Conservation (phyloP, 1,284 basidiomycete genomes). For the Ceratobasidium sp. region DNA sequence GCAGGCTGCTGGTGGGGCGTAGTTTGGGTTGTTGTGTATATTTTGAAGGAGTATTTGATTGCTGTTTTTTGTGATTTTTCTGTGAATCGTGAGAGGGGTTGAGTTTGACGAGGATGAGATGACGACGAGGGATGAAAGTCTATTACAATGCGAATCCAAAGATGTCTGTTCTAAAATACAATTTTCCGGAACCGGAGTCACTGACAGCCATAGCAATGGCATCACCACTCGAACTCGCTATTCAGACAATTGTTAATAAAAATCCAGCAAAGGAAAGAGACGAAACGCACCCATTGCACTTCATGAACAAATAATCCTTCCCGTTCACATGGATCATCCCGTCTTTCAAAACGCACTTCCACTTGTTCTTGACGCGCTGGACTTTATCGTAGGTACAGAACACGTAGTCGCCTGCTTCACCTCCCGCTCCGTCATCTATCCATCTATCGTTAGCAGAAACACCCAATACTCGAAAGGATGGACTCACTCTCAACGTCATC, state of each 20-base stretch:
- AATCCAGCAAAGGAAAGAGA: background rate
- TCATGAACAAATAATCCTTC: conserved; percentile 96
- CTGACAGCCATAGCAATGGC: background rate
- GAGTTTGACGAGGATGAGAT: background rate
- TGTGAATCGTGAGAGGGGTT: background rate
- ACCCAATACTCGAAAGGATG: background rate
- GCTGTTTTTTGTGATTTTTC: background rate
- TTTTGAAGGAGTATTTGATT: background rate
- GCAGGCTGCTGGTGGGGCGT: conserved; percentile 19
- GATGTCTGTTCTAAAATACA: conserved; percentile 22
- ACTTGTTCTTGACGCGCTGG: conserved; percentile 98
- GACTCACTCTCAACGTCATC: conserved; percentile 58
- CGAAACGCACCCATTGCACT: conserved; percentile 83
- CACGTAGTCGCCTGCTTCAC: conserved; percentile 88
- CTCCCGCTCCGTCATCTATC: conserved; percentile 70
- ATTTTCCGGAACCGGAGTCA: background rate
- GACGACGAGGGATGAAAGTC: background rate
- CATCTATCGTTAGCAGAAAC: conserved; percentile 71
- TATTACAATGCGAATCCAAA: conserved; percentile 24
- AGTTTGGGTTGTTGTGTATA: background rate
- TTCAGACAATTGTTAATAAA: background rate
- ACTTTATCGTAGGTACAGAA: conserved; percentile 99
- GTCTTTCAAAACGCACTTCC: conserved; percentile 99
- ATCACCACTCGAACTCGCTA: conserved; percentile 53
- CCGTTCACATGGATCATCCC: conserved; percentile 98